Evolutionary conservation across 2,329 filamentous ascomycete genomes (phyloP), one percentile per base, ranked within the genome.

Genomic region (Stagonosporopsis tanaceti): DNA sequence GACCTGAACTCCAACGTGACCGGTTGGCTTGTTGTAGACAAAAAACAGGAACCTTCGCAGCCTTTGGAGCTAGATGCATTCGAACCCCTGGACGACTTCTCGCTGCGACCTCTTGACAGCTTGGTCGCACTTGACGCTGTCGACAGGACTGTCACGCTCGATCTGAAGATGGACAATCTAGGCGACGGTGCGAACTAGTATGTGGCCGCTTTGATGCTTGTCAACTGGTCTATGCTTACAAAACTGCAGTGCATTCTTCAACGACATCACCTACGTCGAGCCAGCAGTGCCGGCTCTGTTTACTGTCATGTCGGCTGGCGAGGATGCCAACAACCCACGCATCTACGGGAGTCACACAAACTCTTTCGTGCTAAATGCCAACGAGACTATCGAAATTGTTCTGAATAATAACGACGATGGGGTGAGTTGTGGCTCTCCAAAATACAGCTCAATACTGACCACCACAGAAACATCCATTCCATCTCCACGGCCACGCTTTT

Each of bases 211-310:
- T 2, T 24, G 20, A 12, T 14, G 37, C 5, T 3, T 12, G 30
- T 15, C 14, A 7, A 5, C 5, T 8, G 11, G 24, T 37, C 14
- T 27, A 17, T 28, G 4, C 15, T 39, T 22, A 39, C 22, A 20
- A 2, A 14, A n/a, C 9, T 40, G 1, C n/a, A 77, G 75, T 57
- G 79, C 79, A 14, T 80, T 79, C 66, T 80, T 81, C 74, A 93
- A 93, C 80, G 87, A 90, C 74, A 85, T 90, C 62, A 91, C 89
- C 28, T 96, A 93, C 74, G 83, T 84, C 2, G 53, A 77, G 0
- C 91, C 89, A 44, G 89, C 90, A 72, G 91, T 95, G 0, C 92
- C 92, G 0, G 87, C 88, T 0, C 81, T 96, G 0, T 95, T 92
- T 80, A 91, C 89, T 0, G 91, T 84, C 1, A 80, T 95, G 14